Evolutionary conservation across 495 filamentous ascomycete species (phyloP), one percentile per base, ranked within the genome.

Genomic region (Penicillium angulare): DNA sequence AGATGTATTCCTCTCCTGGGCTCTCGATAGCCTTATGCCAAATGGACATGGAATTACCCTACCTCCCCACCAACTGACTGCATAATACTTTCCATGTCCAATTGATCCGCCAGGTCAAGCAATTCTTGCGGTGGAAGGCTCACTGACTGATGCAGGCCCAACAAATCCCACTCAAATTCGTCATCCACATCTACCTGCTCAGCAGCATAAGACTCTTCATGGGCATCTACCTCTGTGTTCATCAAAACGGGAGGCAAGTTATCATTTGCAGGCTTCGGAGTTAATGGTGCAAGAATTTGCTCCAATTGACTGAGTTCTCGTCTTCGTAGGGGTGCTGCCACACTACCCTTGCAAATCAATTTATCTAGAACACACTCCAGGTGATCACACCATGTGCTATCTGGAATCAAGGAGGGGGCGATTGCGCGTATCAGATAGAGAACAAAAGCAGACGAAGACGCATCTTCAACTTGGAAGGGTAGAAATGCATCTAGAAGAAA

Each of bases 401-500:
- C 54, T 1, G 51, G 48, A 3, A 66, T 57, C 1, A 66, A 46
- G 0, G 54, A 56, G 5, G 65, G 63, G 9, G 60, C 55, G 18
- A 68, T 61, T 2, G 57, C 52, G 24, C 55, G 58, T 13, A 68
- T 64, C 3, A 68, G 43, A 26, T 66, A 62, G 9, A 68, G 50
- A 10, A 68, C 57, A 40, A 68, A 68, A 1, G 63, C 60, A 8
- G 65, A 66, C 24, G 65, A 66, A 24, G 59, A 68, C 5, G 63
- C 63, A 6, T 64, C 63, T 50, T 68, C 65, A 13, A 68, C 51
- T 43, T 68, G 65, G 22, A 66, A 68, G 2, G 65, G 63, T 23
- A 68, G 44, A 9, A 68, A 68, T 32, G 61, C 60, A 32, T 68
- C 65, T 66, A n/a, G n/a, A n/a, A n/a, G n/a, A n/a, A n/a, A n/a